A percentile compares a stretch with the other conserved stretches of the same genome.
Evolutionary conservation across 1,139 yeast genomes (phyloP).

Genomic region (Sugiyamaella paludigena): DNA sequence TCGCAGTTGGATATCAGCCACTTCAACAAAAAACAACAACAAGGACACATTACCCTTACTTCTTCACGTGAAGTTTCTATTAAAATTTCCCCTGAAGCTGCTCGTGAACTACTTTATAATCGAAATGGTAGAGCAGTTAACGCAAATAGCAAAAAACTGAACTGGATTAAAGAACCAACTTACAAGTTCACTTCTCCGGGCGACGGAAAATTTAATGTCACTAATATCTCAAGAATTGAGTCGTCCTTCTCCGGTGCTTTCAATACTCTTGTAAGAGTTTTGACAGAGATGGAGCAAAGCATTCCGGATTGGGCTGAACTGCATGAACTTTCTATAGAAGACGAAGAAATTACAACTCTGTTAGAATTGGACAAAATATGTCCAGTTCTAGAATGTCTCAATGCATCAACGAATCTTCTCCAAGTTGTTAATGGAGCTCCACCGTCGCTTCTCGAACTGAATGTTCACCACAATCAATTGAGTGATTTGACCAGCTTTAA

Average conservation of each 20-base stretch:
- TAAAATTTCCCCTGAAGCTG: slow-evolving; percentile 20
- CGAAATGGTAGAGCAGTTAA: slow-evolving; percentile 10
- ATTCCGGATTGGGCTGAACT: slow-evolving; percentile 40
- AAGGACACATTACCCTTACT: slow-evolving; percentile 11
- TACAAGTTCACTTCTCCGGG: too few species aligned
- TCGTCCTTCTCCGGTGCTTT: slow-evolving; percentile 35
- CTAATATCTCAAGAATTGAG: slow-evolving; percentile 33
- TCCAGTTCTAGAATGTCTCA: slow-evolving; percentile 36
- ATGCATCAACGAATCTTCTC: slow-evolving; percentile 37
- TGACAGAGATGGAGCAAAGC: slow-evolving; percentile 37
- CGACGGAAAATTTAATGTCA: slow-evolving; percentile 20
- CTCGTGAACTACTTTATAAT: slow-evolving; percentile 15
- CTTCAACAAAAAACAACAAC: too few species aligned
- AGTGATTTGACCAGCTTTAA: slow-evolving; percentile 35
- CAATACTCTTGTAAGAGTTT: slow-evolving; percentile 33
- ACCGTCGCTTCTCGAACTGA: slow-evolving; percentile 28
- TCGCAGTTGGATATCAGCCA: too few species aligned
- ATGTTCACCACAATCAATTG: slow-evolving; percentile 35
- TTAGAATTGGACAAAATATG: slow-evolving; percentile 38
- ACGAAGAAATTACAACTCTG: slow-evolving; percentile 33
- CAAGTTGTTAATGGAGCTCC: slow-evolving; percentile 41
- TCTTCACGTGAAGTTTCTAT: slow-evolving; percentile 27
- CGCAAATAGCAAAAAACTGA: neutral
- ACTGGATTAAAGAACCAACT: too few species aligned
- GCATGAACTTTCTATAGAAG: slow-evolving; percentile 33